These are phyloP conservation scores for Kwoniella botswanensis DNA, from an alignment of 768 basidiomycete species.

Conservation along the genomic window DNA sequence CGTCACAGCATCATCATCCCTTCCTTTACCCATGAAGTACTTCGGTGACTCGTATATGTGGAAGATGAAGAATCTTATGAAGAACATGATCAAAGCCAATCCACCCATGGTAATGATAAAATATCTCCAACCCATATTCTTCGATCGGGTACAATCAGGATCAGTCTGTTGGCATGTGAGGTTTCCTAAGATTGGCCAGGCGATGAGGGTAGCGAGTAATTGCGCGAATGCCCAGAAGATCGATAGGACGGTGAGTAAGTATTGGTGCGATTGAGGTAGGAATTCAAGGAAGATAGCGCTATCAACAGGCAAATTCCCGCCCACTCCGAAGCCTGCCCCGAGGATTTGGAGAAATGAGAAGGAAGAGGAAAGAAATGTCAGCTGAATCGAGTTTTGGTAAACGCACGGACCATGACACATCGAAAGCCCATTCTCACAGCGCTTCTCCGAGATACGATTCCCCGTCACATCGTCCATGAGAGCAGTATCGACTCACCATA, in stretches of 20 bases:
- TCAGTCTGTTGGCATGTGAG: conserved; percentile 65
- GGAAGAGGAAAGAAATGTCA: neutral
- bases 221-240: conserved; percentile 83
- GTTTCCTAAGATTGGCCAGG: conserved; percentile 75
- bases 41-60: conserved; percentile 72
- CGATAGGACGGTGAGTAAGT: conserved; percentile 73
- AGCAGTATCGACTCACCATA: conserved; percentile 13
- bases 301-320: conserved; percentile 76
- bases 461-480: conserved; percentile 56
- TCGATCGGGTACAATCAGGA: conserved; percentile 61
- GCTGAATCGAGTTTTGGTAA: neutral
- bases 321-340: conserved; percentile 58
- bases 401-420: neutral
- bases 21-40: conserved; percentile 72
- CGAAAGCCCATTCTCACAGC: too few species aligned
- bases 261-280: conserved; percentile 73
- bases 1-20: conserved; percentile 27
- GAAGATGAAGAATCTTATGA: conserved; percentile 60
- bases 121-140: conserved; percentile 80
- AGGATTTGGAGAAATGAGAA: neutral
- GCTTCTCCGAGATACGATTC: too few species aligned
- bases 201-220: conserved; percentile 68
- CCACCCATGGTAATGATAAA: conserved; percentile 76
- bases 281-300: conserved; percentile 79
- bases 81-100: conserved; percentile 69